Evolutionary conservation across 163 green algal species (phyloP).

Genomic region (Volvox carteri): DNA sequence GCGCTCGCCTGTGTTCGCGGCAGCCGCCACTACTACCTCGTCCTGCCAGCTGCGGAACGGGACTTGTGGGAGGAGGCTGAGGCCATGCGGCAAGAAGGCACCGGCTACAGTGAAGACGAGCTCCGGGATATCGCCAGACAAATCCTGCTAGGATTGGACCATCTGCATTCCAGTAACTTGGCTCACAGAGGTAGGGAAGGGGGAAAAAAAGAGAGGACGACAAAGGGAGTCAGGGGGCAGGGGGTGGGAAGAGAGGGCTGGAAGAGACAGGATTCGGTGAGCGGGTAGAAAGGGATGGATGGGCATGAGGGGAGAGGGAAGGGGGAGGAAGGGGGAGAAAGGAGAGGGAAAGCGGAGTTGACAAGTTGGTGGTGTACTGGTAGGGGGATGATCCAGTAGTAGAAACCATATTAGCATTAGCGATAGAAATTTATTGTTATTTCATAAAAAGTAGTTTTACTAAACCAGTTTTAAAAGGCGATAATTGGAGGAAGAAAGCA

Average conservation of each 20-base stretch:
- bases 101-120: conserved; percentile 28
- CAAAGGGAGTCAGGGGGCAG: no score
- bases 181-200: conserved; percentile 35
- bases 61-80: conserved; percentile 48
- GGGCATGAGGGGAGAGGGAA: neutral
- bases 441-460: no score
- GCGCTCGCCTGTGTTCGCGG: conserved; percentile 37
- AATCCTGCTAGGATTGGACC: conserved; percentile 34
- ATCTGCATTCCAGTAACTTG: conserved; percentile 3
- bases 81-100: neutral
- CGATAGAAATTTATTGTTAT: no score
- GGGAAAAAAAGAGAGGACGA: no score
- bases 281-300: neutral
- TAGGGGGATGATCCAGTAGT: no score
- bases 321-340: neutral
- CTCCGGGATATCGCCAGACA: conserved; percentile 18
- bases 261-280: neutral
- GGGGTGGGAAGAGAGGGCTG: no score
- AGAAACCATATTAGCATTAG: no score
- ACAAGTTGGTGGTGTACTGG: no score
- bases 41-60: conserved; percentile 17
- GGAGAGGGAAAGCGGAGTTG: no score
- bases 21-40: conserved; percentile 44
- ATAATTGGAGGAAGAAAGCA: no score
- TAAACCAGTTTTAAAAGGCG: no score